Base-by-base conservation (phyloP, 169 alveolate genomes). In the Eimeria nieschulzi region DNA sequence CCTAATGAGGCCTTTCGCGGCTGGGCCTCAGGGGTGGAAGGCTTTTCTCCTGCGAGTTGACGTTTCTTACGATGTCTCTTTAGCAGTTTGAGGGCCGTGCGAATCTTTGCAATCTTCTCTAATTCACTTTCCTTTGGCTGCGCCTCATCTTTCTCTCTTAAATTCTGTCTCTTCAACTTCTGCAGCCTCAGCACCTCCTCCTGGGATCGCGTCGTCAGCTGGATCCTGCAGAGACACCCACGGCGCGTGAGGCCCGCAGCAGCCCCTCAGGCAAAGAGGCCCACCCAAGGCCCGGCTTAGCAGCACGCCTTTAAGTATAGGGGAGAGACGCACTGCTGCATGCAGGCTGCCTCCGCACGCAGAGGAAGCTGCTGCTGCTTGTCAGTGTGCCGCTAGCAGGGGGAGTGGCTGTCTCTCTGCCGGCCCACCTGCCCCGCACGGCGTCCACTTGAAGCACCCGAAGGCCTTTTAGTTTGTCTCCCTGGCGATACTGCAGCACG, bases 81-180 rank as follows among this genome's bases (percentile, higher is more conserved):
- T 51, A 66, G 75, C 75, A 66, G 33, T 51, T 66, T 66, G 13
- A 66, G 75, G 39, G 75, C 75, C n/a, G 75, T n/a, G 39, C 75
- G 39, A 21, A 66, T 66, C 75, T n/a, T 66, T 25, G 39, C 75
- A 66, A 19, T 17, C 39, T 66, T 66, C 5, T 66, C 75, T 25
- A 17, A 17, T 25, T 12, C 39, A 17, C 39, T 17, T 21, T 66
- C 75, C 33, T n/a, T 21, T 9, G 21, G 39, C 13, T 12, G 75
- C 39, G 75, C 75, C 33, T n/a, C 75, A 17, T 17, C 75, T 51
- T 66, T 17, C 75, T 17, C 10, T n/a, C 26, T 5, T 25, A 66
- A n/a, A 12, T 1, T 15, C 26, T 66, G 21, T n/a, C 26, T 12
- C 33, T 8, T 66, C 75, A 5, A 66, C 75, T 66, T 17, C 75